A percentile compares a stretch with the other conserved stretches of the same genome.
Conservation (phyloP, 345 rosid species). For the Reutealis trisperma region DNA sequence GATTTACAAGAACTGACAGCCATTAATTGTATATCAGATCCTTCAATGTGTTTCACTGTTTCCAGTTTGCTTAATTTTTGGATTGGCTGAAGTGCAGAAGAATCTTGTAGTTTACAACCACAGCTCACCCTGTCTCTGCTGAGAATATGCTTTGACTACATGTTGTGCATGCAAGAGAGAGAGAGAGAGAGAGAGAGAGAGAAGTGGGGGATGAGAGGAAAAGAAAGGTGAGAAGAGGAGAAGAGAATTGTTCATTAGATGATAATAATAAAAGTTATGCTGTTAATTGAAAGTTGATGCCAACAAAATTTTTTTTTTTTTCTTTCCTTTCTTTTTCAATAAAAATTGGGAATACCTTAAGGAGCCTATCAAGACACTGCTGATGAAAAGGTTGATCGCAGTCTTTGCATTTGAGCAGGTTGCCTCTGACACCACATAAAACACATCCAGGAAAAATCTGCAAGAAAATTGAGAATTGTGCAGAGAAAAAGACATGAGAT, state of each 20-base stretch:
- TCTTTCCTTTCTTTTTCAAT: neutral
- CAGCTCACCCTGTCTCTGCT: conserved; percentile 25
- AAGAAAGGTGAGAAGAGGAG: neutral
- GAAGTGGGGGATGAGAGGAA: neutral
- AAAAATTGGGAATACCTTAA: conserved; percentile 20
- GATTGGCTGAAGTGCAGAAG: conserved; percentile 17
- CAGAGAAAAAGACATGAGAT: neutral
- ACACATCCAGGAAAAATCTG: conserved; percentile 24
- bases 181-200: neutral
- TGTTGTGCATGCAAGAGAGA: neutral
- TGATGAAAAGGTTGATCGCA: conserved; percentile 31
- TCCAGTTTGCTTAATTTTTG: conserved; percentile 20
- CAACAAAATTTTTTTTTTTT: neutral
- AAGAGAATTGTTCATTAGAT: neutral
- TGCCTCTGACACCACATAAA: conserved; percentile 20
- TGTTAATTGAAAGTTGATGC: neutral
- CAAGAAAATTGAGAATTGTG: conserved; percentile 9
- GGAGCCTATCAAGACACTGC: conserved; percentile 20
- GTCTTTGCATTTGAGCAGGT: conserved; percentile 25
- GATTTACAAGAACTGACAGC: conserved; percentile 15
- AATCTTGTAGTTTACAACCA: conserved; percentile 27
- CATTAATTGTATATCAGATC: conserved; percentile 15
- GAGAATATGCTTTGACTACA: conserved; percentile 17
- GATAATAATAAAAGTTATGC: neutral
- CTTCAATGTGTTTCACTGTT: conserved; percentile 20